phyloP scores from a whole-genome alignment of 2,329 filamentous ascomycete species.

The Chlorencoelia australis region DNA sequence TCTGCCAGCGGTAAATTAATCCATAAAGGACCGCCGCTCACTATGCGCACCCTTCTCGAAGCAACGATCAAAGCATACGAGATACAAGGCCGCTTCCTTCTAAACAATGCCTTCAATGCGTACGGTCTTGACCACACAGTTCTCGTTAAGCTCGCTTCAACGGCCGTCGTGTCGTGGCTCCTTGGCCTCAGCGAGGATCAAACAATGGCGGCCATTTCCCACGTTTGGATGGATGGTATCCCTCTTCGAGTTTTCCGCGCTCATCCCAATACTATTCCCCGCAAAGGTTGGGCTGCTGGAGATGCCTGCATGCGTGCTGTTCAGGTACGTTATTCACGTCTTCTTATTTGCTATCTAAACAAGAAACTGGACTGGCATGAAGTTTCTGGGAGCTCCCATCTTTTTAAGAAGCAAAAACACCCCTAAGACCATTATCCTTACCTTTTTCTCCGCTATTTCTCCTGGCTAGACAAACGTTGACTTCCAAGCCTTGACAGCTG shows the following conservation, averaged over 20 bases:
- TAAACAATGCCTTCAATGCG: conserved; percentile 30
- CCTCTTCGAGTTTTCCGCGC: conserved; percentile 29
- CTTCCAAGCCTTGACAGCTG: no score
- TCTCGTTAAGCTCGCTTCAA: conserved; percentile 33
- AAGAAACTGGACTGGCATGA: no score
- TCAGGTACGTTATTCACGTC: no score
- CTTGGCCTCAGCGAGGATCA: conserved; percentile 28
- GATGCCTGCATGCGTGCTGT: conserved; percentile 33
- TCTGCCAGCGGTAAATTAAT: no score
- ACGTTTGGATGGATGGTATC: conserved; percentile 32
- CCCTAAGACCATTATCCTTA: no score
- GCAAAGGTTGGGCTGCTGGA: conserved; percentile 35
- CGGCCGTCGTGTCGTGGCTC: conserved; percentile 30
- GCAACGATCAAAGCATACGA: conserved; percentile 34
- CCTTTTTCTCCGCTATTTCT: no score
- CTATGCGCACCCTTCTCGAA: conserved; percentile 26
- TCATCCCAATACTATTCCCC: conserved; percentile 27
- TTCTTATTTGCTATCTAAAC: no score
- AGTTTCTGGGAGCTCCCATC: no score
- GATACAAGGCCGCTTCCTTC: conserved; percentile 32
- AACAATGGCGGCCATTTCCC: conserved; percentile 28
- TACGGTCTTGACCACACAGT: conserved; percentile 33
- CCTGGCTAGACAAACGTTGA: no score
- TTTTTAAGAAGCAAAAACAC: no score
- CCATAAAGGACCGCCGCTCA: no score